Percentiles rank a stretch among this genome's conserved stretches.
Conservation (phyloP, 2,329 filamentous ascomycete species). For the Tolypocladium sp. region DNA sequence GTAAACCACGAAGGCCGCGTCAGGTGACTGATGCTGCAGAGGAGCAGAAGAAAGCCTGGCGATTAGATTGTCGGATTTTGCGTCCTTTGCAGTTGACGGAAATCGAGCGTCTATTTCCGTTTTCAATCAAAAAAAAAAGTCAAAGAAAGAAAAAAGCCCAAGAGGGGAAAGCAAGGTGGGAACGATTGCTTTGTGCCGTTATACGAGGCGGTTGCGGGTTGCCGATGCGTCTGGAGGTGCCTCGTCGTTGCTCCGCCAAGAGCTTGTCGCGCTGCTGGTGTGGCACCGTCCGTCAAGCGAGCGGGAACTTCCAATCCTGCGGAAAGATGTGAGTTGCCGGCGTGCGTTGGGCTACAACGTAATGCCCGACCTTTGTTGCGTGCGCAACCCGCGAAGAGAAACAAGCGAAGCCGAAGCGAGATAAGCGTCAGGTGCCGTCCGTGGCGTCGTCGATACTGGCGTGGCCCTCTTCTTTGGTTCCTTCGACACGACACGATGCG, state of each 20-base stretch:
- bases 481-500: background rate
- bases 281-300: conserved; percentile 1
- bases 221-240: background rate
- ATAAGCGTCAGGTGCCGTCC: background rate
- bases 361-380: background rate
- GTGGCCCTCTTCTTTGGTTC: background rate
- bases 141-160: too few species aligned
- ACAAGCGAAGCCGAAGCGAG: background rate
- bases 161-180: background rate
- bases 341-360: background rate
- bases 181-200: background rate
- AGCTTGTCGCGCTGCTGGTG: background rate
- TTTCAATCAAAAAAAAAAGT: background rate
- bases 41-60: background rate
- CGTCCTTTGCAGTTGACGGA: too few species aligned
- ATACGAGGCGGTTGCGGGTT: background rate
- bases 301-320: conserved; percentile 7
- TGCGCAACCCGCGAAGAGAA: background rate
- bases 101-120: background rate
- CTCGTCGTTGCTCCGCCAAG: background rate
- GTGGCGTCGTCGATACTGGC: background rate
- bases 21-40: background rate
- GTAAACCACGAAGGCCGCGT: background rate
- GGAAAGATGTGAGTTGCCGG: background rate
- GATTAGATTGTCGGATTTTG: too few species aligned